Evolutionary conservation across 2,329 filamentous ascomycete species (phyloP), one percentile per base, ranked within the genome.

Genomic region (Stagonosporopsis cucurbitacearum): DNA sequence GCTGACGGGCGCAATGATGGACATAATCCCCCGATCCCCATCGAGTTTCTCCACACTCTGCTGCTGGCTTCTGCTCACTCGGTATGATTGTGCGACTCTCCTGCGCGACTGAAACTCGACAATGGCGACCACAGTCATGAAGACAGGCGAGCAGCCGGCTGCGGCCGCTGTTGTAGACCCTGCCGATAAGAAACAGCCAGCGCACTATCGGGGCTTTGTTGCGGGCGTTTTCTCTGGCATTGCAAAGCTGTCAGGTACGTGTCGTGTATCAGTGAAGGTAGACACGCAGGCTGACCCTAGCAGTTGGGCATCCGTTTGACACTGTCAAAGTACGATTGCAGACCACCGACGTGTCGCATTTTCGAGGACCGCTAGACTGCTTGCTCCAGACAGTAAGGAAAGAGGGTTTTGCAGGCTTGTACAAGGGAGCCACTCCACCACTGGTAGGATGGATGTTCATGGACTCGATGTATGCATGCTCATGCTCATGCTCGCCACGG

Each of bases 391-490:
- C 95, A 9, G 63, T 98, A 25, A 86, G 89, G 57, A 89, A 92
- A 72, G 95, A 99, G 77, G 94, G 94, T 43, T 78, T 96, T 42
- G 78, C 83, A 46, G 95, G 92, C 3, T 81, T 99, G 37, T 99
- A 98, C 83, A 99, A 98, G 79, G 93, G 94, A 68, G 92, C 92
- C 11, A 91, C 90, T 25, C 94, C 94, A 52, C 95, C 95, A 48
- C 81, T 98, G 44, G 86, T 97, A 47, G 95, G 95, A 67, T 98
- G 95, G 95, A 96, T 98, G 90, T 91, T 96, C 70, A 98, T 98
- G 94, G 95, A 99, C 79, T 87, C 84, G 50, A 75, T 89, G 79
- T 84, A 75, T 62, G 77, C n/a, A 19, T 61, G 22, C 28, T 25
- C 4, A 8, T 32, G 26, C 33, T 20, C 37, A 50, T 37, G 37